Percentiles rank a stretch among this genome's conserved stretches.
Conservation (phyloP, 495 filamentous ascomycete species). For the Acidomyces sp. region DNA sequence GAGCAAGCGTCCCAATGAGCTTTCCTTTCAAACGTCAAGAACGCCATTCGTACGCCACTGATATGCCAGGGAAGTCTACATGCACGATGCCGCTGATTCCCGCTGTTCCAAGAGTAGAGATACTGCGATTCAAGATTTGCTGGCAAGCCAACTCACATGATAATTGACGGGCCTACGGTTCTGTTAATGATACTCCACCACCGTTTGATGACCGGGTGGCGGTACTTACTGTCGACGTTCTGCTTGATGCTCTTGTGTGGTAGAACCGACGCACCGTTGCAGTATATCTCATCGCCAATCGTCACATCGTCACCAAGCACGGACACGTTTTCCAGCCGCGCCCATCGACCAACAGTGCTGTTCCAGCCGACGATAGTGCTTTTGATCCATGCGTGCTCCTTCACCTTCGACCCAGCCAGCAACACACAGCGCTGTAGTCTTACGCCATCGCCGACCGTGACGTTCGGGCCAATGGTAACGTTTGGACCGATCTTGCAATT, state of each 20-base stretch:
- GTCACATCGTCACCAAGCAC: constrained; percentile 98
- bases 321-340: constrained; percentile 90
- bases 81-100: too few relatives aligned
- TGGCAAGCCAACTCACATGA: constrained; percentile 18
- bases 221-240: constrained; percentile 73
- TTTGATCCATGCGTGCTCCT: constrained; percentile 99
- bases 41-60: too few relatives aligned
- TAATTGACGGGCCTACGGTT: constrained; percentile 15
- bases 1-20: too few relatives aligned
- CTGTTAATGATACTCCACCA: neutral
- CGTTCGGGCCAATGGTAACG: constrained; percentile 89
- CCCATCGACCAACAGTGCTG: constrained; percentile 90
- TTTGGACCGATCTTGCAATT: constrained; percentile 98
- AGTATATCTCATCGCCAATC: constrained; percentile 96
- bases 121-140: too few relatives aligned
- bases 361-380: constrained; percentile 99
- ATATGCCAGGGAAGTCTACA: too few relatives aligned
- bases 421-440: constrained; percentile 89
- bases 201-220: neutral
- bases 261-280: constrained; percentile 91
- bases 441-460: constrained; percentile 90
- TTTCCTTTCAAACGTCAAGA: too few relatives aligned
- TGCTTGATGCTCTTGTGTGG: constrained; percentile 99
- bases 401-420: constrained; percentile 78
- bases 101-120: too few relatives aligned